Evolutionary conservation across 345 rosid genomes (phyloP).

Genomic region (Atalantia buxifolia): DNA sequence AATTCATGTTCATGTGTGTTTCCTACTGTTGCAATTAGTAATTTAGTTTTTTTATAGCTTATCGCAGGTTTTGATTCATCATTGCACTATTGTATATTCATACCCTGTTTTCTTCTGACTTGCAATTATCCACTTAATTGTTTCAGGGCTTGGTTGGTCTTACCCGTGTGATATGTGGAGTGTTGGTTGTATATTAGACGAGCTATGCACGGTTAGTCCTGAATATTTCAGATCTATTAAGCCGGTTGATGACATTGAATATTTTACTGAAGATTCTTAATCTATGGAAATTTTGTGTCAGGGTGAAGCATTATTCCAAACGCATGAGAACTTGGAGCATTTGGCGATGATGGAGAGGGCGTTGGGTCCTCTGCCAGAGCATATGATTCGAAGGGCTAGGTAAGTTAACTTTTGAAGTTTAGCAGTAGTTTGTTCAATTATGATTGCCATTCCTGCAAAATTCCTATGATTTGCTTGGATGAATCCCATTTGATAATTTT

Average conservation of each 20-base stretch:
- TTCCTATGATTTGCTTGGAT: neutral
- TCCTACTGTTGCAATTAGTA: neutral
- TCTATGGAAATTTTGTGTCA: slow-evolving; percentile 15
- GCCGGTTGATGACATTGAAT: neutral
- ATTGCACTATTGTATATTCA: neutral
- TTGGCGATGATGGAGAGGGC: slow-evolving; percentile 85
- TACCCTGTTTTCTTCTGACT: neutral
- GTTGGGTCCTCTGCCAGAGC: slow-evolving; percentile 63
- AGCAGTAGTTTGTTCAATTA: neutral
- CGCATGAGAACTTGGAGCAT: slow-evolving; percentile 84
- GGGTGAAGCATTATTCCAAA: slow-evolving; percentile 85
- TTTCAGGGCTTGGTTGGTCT: slow-evolving; percentile 81
- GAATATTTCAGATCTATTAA: neutral
- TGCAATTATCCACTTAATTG: neutral
- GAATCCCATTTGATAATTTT: neutral
- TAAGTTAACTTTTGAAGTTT: slow-evolving; percentile 16
- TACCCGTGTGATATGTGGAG: slow-evolving; percentile 92
- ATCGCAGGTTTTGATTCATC: neutral
- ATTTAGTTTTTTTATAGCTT: neutral
- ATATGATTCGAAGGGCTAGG: slow-evolving; percentile 55
- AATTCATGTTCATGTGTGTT: neutral
- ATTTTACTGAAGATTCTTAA: slow-evolving; percentile 9
- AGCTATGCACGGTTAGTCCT: slow-evolving; percentile 63
- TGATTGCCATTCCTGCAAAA: neutral
- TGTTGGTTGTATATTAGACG: slow-evolving; percentile 72